Percentiles rank a stretch among this genome's conserved stretches.
Conservation (phyloP, 2,329 filamentous ascomycete species). For the Penicillium sp. region DNA sequence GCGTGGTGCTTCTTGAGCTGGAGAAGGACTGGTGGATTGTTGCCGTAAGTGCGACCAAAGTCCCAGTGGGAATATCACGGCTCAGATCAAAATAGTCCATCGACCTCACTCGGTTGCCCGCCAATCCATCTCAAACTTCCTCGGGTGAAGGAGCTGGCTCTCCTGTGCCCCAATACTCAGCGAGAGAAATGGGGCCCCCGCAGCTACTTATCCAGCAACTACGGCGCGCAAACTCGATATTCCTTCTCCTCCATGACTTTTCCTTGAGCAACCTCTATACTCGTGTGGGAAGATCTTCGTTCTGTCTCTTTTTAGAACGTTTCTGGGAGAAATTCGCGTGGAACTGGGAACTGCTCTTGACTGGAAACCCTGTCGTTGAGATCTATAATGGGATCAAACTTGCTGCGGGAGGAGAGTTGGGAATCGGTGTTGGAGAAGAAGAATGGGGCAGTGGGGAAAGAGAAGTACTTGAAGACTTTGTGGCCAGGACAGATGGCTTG, state of each 20-base stretch:
- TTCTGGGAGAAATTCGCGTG: constrained; percentile 71
- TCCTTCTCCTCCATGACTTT: constrained; percentile 79
- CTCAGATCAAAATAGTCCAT: constrained; percentile 56
- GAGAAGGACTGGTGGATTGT: constrained; percentile 94
- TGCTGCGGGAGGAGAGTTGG: constrained; percentile 83
- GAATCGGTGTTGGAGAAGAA: constrained; percentile 91
- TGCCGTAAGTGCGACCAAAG: constrained; percentile 57
- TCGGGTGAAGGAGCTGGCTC: constrained; percentile 38
- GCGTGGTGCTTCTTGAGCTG: constrained; percentile 79
- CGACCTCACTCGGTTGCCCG: constrained; percentile 70
- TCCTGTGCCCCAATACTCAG: constrained; percentile 70
- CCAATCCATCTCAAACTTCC: constrained; percentile 44
- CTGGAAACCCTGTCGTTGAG: constrained; percentile 78
- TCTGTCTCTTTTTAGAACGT: constrained; percentile 66
- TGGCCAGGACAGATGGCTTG: constrained; percentile 72
- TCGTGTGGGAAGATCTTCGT: constrained; percentile 61
- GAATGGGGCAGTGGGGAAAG: constrained; percentile 90
- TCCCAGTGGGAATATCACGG: not conserved
- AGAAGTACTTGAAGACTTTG: constrained; percentile 87
- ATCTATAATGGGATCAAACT: constrained; percentile 82
- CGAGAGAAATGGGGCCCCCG: constrained; percentile 81
- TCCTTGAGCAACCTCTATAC: constrained; percentile 67
- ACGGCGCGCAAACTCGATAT: constrained; percentile 73
- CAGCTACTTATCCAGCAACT: constrained; percentile 74
- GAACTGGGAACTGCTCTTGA: constrained; percentile 81